Evolutionary conservation across 1,139 yeast species (phyloP).

Genomic region (Zygoascus meyerae): DNA sequence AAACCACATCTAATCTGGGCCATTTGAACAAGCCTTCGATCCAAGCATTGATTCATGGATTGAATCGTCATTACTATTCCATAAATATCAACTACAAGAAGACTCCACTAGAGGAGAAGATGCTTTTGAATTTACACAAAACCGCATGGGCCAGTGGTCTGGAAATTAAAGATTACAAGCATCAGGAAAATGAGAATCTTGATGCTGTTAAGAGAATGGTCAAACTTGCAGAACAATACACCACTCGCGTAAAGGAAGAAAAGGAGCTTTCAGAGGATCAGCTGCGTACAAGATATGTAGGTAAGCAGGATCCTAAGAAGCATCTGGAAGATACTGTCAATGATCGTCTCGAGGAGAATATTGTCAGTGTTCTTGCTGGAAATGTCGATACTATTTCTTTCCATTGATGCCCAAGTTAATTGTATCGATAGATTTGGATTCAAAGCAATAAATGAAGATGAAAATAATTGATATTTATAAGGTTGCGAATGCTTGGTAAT

Average conservation of each 20-base stretch:
- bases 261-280: slow-evolving; percentile 83
- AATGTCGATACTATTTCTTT: slow-evolving; percentile 71
- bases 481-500: too few species aligned
- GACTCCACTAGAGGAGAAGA: slow-evolving; percentile 86
- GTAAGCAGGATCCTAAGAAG: slow-evolving; percentile 98
- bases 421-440: too few species aligned
- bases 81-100: slow-evolving; percentile 91
- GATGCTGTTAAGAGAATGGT: slow-evolving; percentile 76
- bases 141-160: slow-evolving; percentile 95
- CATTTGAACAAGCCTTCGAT: slow-evolving; percentile 96
- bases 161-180: slow-evolving; percentile 68
- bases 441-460: too few species aligned
- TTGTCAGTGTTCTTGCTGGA: slow-evolving; percentile 79
- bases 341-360: slow-evolving; percentile 78
- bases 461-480: too few species aligned
- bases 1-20: slow-evolving; percentile 93
- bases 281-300: slow-evolving; percentile 91
- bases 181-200: slow-evolving; percentile 69
- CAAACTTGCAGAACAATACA: slow-evolving; percentile 83
- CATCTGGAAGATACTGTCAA: slow-evolving; percentile 91
- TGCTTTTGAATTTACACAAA: slow-evolving; percentile 91
- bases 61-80: slow-evolving; percentile 95
- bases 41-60: slow-evolving; percentile 94
- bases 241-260: slow-evolving; percentile 88
- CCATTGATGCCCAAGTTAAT: too few species aligned